phyloP scores from a whole-genome alignment of 352 stramenopile genomes.

The Globisporangium okanoganense region DNA sequence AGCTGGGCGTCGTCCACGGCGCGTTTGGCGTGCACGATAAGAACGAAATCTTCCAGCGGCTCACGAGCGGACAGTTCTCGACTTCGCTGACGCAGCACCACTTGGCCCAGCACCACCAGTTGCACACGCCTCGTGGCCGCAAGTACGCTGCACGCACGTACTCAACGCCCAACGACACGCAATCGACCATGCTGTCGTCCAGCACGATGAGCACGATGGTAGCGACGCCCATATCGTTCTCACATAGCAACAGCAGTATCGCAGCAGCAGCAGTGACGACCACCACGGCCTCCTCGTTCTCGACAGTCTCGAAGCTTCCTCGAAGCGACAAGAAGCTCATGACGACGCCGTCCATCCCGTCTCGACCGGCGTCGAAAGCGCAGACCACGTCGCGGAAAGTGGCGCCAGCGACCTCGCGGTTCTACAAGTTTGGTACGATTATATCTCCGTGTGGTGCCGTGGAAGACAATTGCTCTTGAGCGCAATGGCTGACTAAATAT shows the following conservation, averaged over 20 bases:
- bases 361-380: conserved; percentile 35
- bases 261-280: background rate
- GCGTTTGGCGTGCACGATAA: conserved; percentile 33
- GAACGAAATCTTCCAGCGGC: conserved; percentile 32
- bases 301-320: conserved; percentile 40
- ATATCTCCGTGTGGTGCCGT: background rate
- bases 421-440: conserved; percentile 36
- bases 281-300: conserved; percentile 30
- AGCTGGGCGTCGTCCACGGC: conserved; percentile 41
- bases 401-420: conserved; percentile 24
- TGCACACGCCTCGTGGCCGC: conserved; percentile 24
- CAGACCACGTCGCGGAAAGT: conserved; percentile 53
- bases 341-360: conserved; percentile 42
- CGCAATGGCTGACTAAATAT: background rate
- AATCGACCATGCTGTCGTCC: conserved; percentile 8
- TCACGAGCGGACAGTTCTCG: conserved; percentile 25
- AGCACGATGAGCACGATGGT: conserved; percentile 17
- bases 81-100: conserved; percentile 15
- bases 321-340: conserved; percentile 26
- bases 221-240: conserved; percentile 11
- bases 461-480: background rate
- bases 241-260: conserved; percentile 7
- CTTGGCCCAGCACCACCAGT: conserved; percentile 17
- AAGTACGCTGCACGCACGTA: conserved; percentile 11
- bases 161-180: conserved; percentile 15